Percentiles rank a stretch among this genome's conserved stretches.
These are phyloP conservation scores for Globisporangium nunn DNA, from an alignment of 352 stramenopile species.

Conservation along the genomic window DNA sequence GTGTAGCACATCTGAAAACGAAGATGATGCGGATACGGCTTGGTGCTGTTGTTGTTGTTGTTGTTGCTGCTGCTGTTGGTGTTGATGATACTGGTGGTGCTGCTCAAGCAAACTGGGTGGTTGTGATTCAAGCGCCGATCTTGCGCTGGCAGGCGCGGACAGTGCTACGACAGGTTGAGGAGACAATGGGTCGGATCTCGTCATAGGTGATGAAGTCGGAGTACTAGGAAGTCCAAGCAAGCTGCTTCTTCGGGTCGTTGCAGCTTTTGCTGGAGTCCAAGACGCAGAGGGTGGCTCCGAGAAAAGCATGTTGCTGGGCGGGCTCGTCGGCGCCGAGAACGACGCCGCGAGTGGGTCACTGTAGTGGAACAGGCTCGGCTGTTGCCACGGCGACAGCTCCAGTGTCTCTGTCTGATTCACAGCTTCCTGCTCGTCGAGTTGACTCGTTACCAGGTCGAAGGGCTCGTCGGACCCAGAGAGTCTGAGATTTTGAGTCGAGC, in stretches of 20 bases:
- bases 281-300: not conserved
- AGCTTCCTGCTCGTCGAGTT: not conserved
- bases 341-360: conserved; percentile 3
- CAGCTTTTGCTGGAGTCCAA: not conserved
- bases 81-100: not conserved
- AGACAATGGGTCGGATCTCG: not conserved
- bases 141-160: not conserved
- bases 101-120: not conserved
- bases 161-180: not conserved
- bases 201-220: not conserved
- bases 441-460: not conserved
- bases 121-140: not conserved
- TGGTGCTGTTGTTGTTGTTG: not conserved
- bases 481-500: conserved; percentile 1
- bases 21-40: not conserved
- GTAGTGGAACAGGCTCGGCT: conserved; percentile 21
- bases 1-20: not conserved
- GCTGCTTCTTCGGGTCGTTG: not conserved
- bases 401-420: not conserved
- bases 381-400: conserved; percentile 4
- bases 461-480: not conserved
- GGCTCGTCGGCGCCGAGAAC: conserved; percentile 4
- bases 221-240: not conserved
- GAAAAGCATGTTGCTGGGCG: not conserved
- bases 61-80: not conserved